Evolutionary conservation across 192 early-diverging fungal genomes (phyloP).

Genomic region (Dissophora globulifera): DNA sequence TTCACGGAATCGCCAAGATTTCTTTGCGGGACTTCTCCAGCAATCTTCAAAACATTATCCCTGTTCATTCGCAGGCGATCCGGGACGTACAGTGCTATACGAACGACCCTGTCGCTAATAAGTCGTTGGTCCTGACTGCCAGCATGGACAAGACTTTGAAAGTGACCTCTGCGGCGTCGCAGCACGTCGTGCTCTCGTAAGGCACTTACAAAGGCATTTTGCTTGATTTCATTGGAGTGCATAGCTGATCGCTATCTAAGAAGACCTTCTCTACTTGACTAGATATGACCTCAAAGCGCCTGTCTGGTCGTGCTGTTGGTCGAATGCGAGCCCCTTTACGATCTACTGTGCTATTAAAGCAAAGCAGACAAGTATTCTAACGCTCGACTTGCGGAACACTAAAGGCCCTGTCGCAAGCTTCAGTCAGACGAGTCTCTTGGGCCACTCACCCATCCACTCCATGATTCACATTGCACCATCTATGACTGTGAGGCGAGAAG

Average conservation of each 20-base stretch:
- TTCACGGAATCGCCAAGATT: slow-evolving; percentile 31
- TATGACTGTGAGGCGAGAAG: slow-evolving; percentile 3
- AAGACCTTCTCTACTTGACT: not conserved
- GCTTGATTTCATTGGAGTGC: not conserved
- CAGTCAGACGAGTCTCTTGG: slow-evolving; percentile 12
- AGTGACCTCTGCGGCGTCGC: slow-evolving; percentile 13
- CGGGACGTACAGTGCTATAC: slow-evolving; percentile 42
- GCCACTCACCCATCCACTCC: slow-evolving; percentile 37
- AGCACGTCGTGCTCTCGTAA: slow-evolving; percentile 26
- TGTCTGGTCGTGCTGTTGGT: slow-evolving; percentile 55
- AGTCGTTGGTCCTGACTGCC: slow-evolving; percentile 34
- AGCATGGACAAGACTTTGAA: slow-evolving; percentile 51
- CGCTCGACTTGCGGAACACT: slow-evolving; percentile 29
- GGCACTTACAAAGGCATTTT: not conserved
- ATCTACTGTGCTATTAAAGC: slow-evolving; percentile 29
- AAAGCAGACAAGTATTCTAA: slow-evolving; percentile 19
- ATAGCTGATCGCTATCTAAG: too few relatives aligned
- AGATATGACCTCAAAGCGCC: slow-evolving; percentile 36
- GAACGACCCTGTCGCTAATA: slow-evolving; percentile 1
- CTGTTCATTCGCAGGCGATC: slow-evolving; percentile 40
- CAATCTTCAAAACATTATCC: slow-evolving; percentile 13
- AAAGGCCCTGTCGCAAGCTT: slow-evolving; percentile 7
- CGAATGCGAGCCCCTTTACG: slow-evolving; percentile 12
- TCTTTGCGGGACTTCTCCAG: slow-evolving; percentile 33
- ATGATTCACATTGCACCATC: slow-evolving; percentile 29